A percentile compares a stretch with the other conserved stretches of the same genome.
These are phyloP conservation scores for Globisporangium ultimum DNA, from an alignment of 352 stramenopile genomes.

Conservation along the genomic window DNA sequence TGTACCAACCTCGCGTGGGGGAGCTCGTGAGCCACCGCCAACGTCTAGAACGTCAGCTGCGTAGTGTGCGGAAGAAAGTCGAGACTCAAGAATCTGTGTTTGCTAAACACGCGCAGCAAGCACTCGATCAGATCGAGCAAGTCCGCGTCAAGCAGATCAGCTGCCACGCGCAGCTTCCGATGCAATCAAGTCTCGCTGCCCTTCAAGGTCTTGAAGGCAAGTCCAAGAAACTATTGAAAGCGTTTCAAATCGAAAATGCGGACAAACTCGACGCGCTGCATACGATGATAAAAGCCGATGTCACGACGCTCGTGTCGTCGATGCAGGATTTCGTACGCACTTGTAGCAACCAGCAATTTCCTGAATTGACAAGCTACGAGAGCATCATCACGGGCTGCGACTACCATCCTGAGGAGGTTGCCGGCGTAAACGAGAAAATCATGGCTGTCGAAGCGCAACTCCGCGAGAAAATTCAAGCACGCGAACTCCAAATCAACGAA, in stretches of 20 bases:
- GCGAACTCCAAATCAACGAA: conserved; percentile 31
- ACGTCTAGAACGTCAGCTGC: conserved; percentile 64
- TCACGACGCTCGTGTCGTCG: conserved; percentile 25
- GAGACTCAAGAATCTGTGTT: conserved; percentile 53
- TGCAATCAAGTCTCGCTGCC: conserved; percentile 70
- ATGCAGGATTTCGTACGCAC: conserved; percentile 52
- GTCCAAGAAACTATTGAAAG: conserved; percentile 60
- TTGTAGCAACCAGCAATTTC: conserved; percentile 54
- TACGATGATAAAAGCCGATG: conserved; percentile 27
- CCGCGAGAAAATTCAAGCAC: conserved; percentile 25
- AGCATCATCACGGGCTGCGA: conserved; percentile 69
- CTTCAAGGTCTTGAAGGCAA: conserved; percentile 84
- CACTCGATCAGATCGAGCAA: conserved; percentile 29
- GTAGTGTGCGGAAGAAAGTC: conserved; percentile 49
- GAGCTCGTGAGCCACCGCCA: conserved; percentile 82
- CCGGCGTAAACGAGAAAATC: conserved; percentile 36
- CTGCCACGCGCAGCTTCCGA: conserved; percentile 60
- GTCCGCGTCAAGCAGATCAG: conserved; percentile 42
- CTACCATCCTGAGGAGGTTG: conserved; percentile 80
- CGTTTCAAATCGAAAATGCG: conserved; percentile 33
- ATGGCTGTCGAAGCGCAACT: conserved; percentile 35
- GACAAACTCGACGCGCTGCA: conserved; percentile 25
- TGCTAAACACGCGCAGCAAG: conserved; percentile 20
- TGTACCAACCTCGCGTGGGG: conserved; percentile 78
- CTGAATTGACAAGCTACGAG: conserved; percentile 53